Evolutionary conservation across 306 rosid genomes (phyloP), one percentile per base, ranked within the genome.

Genomic region (Amphicarpaea edgeworthii): DNA sequence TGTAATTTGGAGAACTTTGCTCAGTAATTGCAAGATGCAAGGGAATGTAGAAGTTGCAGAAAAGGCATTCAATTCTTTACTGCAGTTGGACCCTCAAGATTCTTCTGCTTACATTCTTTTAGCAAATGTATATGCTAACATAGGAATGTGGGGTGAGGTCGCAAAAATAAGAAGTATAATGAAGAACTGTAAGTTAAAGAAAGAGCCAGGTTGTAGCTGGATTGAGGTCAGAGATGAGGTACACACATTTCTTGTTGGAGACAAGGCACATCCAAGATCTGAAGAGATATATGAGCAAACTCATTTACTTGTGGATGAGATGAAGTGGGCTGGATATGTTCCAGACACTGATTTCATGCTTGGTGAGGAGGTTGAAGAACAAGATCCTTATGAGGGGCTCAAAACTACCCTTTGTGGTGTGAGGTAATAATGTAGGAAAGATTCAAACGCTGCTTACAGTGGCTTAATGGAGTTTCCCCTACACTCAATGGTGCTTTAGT

Each of bases 191-290:
- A 81, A 69, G 62, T 71, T 91, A 49, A 91, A 88, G 81, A 94
- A 94, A 81, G 97, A 94, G 68, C 97, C 98, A 0, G 97, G 93
- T 77, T 94, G 98, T 60, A 93, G 98, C 79, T 94, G 97, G 98
- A 88, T 94, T 76, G 97, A 94, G 87, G 83, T 91, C 23, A 90
- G 88, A 82, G 91, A 90, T 45, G 91, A 88, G 84, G 84, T 91
- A 2, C 92, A 90, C 26, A 80, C 89, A 15, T 94, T 94, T 83
- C 87, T 91, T 68, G 97, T 91, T 34, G 85, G 89, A 40, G 97
- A 94, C 79, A 87, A 83, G 77, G 93, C 98, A 83, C 98, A 94
- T 85, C 98, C 96, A 15, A 87, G 84, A 84, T 80, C 87, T 49
- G 76, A 68, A 69, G 92, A 87, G 85, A 82, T 91, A 47, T 89